These are phyloP conservation scores for Leccinum pseudoinsigne DNA, from an alignment of 1,284 basidiomycete species.

Conservation along the genomic window DNA sequence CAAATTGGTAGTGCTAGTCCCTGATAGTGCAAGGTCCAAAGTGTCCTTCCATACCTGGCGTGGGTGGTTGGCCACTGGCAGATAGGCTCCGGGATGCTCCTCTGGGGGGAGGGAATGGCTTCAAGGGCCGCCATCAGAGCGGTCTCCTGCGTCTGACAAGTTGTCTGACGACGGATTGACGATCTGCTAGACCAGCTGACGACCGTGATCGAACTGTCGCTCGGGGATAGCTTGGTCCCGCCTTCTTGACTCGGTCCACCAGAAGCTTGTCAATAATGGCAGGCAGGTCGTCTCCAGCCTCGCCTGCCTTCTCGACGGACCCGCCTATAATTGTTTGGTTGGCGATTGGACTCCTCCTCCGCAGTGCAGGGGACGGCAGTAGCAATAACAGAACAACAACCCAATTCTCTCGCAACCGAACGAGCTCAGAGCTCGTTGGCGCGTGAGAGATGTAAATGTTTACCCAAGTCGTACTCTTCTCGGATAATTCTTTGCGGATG, in stretches of 20 bases:
- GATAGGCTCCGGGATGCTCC: not conserved
- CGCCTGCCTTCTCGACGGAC: not conserved
- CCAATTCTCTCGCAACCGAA: not conserved
- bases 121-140: not conserved
- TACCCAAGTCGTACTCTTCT: not conserved
- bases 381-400: not conserved
- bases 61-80: not conserved
- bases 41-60: conserved; percentile 7
- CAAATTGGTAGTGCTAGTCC: conserved; percentile 10
- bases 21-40: conserved; percentile 13
- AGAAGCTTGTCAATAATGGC: conserved; percentile 7
- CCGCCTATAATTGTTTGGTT: not conserved
- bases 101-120: not conserved
- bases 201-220: conserved; percentile 14
- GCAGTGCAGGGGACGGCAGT: not conserved
- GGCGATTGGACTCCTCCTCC: not conserved
- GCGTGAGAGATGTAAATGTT: conserved; percentile 1
- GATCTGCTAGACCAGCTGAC: conserved; percentile 6
- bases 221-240: conserved; percentile 3
- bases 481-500: conserved; percentile 3
- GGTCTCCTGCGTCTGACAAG: not conserved
- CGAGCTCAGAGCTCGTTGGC: not conserved
- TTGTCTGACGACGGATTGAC: conserved; percentile 12
- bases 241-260: conserved; percentile 4
- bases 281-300: conserved; percentile 2